Percentiles rank a stretch among this genome's conserved stretches.
These are phyloP conservation scores for Silene latifolia DNA, from an alignment of 148 eudicot species.

Conservation along the genomic window DNA sequence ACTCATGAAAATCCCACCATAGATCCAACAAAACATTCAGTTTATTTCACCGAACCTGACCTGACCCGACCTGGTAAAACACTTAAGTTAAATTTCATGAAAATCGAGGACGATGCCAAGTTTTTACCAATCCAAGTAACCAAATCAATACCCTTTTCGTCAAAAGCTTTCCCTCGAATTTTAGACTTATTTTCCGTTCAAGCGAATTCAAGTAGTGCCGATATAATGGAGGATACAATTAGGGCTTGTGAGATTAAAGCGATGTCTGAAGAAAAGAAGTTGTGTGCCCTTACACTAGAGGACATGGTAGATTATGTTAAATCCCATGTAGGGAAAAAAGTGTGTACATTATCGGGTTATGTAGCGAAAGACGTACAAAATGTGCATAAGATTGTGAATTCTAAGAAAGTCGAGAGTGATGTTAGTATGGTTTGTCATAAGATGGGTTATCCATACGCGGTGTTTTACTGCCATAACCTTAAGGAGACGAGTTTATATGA, in stretches of 20 bases:
- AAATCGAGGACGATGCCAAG: not conserved
- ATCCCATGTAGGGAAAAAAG: not conserved
- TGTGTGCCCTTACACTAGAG: constrained; percentile 3
- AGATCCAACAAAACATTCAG: not conserved
- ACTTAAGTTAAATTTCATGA: constrained; percentile 9
- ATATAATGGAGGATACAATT: not conserved
- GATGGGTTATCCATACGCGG: constrained; percentile 4
- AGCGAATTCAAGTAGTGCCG: not conserved
- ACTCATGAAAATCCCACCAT: not conserved
- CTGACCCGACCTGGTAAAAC: not conserved
- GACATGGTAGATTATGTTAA: constrained; percentile 10
- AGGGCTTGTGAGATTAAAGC: not conserved
- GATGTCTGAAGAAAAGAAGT: constrained; percentile 5
- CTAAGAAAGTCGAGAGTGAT: no score
- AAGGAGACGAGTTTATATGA: constrained; percentile 5
- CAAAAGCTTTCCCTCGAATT: not conserved
- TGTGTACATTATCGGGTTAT: not conserved
- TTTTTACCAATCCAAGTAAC: not conserved
- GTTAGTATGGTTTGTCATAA: constrained; percentile 8
- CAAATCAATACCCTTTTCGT: not conserved
- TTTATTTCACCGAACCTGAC: not conserved
- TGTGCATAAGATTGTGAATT: not conserved
- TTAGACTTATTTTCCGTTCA: not conserved
- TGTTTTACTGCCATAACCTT: constrained; percentile 9
- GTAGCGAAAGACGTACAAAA: not conserved